Conservation (phyloP, 129 eudicot genomes). For the Arctium minus region DNA sequence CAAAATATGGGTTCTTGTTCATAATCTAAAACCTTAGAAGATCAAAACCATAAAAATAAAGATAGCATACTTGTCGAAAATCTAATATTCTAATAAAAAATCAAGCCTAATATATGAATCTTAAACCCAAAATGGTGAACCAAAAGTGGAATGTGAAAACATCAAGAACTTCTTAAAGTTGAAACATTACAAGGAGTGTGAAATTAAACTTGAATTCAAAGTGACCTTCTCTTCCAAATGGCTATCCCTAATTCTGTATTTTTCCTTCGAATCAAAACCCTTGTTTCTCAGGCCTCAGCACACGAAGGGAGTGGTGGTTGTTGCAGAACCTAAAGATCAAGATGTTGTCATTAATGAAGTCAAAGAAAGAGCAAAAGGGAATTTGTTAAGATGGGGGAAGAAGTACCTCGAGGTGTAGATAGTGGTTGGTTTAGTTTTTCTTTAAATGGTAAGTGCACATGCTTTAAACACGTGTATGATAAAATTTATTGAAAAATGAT, state of each 20-base stretch:
- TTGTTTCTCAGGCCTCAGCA: background rate
- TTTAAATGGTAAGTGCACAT: background rate
- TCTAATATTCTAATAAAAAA: background rate
- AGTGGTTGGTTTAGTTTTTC: background rate
- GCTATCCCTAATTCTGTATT: too few species aligned
- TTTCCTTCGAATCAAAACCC: background rate
- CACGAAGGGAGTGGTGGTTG: background rate
- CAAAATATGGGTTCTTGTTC: background rate
- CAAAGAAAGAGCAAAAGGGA: background rate
- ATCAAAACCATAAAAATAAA: background rate
- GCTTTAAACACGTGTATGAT: background rate
- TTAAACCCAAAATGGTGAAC: background rate
- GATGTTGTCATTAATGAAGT: background rate
- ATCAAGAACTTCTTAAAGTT: background rate
- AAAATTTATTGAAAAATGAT: too few species aligned
- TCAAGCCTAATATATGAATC: background rate
- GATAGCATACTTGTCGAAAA: background rate
- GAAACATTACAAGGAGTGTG: background rate
- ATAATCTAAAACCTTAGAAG: background rate
- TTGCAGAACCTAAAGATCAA: background rate
- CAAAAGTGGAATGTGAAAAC: background rate
- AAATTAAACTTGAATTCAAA: background rate
- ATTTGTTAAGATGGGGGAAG: background rate
- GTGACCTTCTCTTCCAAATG: background rate
- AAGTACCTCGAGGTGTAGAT: background rate